Evolutionary conservation across 2,329 filamentous ascomycete genomes (phyloP).

Genomic region (Thielaviopsis musarum): DNA sequence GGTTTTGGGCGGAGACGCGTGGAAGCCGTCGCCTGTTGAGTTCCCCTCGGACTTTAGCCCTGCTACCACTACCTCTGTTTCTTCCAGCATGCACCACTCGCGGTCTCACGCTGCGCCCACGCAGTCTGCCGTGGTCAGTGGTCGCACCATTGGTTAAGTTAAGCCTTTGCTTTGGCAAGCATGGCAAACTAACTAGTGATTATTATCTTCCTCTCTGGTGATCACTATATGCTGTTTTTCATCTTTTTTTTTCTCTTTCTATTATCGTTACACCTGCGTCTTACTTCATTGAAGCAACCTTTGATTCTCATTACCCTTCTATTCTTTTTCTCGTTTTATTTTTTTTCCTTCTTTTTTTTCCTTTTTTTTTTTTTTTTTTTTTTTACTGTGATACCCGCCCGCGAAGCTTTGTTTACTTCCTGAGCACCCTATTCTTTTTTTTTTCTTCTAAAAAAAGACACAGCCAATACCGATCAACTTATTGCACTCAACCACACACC

Average conservation of each 20-base stretch:
- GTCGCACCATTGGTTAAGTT: constrained; percentile 31
- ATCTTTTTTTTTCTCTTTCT: constrained; percentile 1
- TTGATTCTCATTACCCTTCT: constrained; percentile 1
- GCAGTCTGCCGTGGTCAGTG: constrained; percentile 35
- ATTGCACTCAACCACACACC: not conserved
- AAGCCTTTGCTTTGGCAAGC: not conserved
- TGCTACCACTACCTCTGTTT: not conserved
- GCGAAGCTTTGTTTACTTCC: constrained; percentile 1
- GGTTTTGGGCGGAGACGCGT: constrained; percentile 63
- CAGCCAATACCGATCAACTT: constrained; percentile 1
- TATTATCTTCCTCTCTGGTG: not conserved
- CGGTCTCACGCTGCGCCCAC: constrained; percentile 13
- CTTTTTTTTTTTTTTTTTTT: constrained; percentile 13
- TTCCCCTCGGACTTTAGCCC: constrained; percentile 15
- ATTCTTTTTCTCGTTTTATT: constrained; percentile 5
- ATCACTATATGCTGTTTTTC: not conserved
- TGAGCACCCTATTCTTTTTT: constrained; percentile 1
- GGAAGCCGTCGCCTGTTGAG: constrained; percentile 29
- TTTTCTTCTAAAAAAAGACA: constrained; percentile 11
- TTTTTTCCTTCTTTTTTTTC: constrained; percentile 10
- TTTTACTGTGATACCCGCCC: constrained; percentile 12
- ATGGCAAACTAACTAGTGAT: not conserved
- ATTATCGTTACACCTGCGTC: not conserved
- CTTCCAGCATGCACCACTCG: constrained; percentile 4
- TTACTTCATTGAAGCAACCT: not conserved